phyloP scores from a whole-genome alignment of 192 early-diverging fungal genomes.

The Spinellus fusiger region DNA sequence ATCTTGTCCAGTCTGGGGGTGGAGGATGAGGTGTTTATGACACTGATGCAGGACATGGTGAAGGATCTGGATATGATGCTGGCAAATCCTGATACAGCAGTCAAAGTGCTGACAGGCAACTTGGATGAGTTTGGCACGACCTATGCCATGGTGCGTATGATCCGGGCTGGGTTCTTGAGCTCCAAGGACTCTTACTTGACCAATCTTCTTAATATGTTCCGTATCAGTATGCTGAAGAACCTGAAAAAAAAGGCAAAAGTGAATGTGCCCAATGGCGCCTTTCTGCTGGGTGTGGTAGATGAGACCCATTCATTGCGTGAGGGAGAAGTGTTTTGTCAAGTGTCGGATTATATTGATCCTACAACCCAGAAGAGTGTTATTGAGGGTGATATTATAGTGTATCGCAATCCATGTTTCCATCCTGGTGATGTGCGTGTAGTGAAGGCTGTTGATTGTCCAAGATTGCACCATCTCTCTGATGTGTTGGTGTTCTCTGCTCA shows the following conservation, averaged over 20 bases:
- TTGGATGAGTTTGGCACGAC: conserved; percentile 40
- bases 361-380: conserved; percentile 22
- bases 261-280: conserved; percentile 44
- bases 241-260: conserved; percentile 50
- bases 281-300: conserved; percentile 51
- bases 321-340: conserved; percentile 47
- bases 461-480: conserved; percentile 45
- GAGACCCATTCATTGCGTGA: conserved; percentile 37
- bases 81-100: conserved; percentile 25
- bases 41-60: conserved; percentile 40
- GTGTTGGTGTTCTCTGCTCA: conserved; percentile 70
- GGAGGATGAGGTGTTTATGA: conserved; percentile 46
- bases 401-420: conserved; percentile 59
- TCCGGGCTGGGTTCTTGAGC: conserved; percentile 42
- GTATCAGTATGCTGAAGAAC: conserved; percentile 38
- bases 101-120: conserved; percentile 32
- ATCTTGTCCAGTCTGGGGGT: conserved; percentile 53
- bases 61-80: conserved; percentile 32
- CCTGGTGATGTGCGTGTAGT: conserved; percentile 60
- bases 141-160: conserved; percentile 32
- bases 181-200: conserved; percentile 36
- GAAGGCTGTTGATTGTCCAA: conserved; percentile 45
- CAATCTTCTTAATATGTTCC: conserved; percentile 39
- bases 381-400: conserved; percentile 36
- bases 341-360: conserved; percentile 22